These are phyloP conservation scores for Diospyros kaki DNA, from an alignment of 148 eudicot species.

Conservation along the genomic window DNA sequence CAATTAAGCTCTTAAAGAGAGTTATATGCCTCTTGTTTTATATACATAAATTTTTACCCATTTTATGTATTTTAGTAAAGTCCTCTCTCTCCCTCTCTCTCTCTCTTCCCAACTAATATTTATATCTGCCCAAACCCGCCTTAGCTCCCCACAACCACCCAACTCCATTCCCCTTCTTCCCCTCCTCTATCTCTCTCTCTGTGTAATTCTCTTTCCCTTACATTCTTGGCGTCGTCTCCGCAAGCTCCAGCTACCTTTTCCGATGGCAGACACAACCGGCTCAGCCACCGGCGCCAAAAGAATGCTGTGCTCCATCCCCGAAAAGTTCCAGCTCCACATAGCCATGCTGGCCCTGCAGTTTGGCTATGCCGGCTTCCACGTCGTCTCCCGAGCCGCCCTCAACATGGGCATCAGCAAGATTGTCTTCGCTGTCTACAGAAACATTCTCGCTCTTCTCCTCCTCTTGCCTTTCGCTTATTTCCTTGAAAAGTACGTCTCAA, in stretches of 20 bases:
- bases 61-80: conserved; percentile 8
- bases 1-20: no score
- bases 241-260: not conserved
- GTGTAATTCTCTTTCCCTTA: no score
- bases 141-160: conserved; percentile 20
- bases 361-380: conserved; percentile 94
- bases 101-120: conserved; percentile 35
- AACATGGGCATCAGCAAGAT: conserved; percentile 98
- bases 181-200: not conserved
- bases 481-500: conserved; percentile 64
- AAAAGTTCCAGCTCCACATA: conserved; percentile 69
- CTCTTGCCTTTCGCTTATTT: conserved; percentile 91
- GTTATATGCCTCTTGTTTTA: no score
- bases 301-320: conserved; percentile 69
- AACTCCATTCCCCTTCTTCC: conserved; percentile 5
- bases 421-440: conserved; percentile 87
- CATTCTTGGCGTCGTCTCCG: no score
- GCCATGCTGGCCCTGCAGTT: conserved; percentile 93
- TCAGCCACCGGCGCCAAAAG: conserved; percentile 19
- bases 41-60: no score
- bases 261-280: conserved; percentile 62
- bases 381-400: conserved; percentile 94
- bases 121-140: conserved; percentile 40
- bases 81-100: not conserved
- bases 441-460: conserved; percentile 76